Percentiles rank a stretch among this genome's conserved stretches.
Evolutionary conservation across 2,329 filamentous ascomycete genomes (phyloP).

Genomic region (Curvularia sp.): DNA sequence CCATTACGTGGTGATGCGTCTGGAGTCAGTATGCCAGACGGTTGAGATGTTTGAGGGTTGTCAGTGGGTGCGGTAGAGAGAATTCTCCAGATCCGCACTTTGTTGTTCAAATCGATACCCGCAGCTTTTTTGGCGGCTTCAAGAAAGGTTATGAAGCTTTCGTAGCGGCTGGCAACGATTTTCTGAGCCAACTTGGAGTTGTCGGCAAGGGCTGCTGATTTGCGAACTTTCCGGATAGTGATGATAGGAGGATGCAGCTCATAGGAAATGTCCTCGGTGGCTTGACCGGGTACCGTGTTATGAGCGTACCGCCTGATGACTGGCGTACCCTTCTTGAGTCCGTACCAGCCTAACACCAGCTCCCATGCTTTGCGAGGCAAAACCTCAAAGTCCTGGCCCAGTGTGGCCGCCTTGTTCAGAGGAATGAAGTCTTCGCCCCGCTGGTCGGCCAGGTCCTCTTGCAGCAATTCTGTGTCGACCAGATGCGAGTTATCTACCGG

Average conservation of each 20-base stretch:
- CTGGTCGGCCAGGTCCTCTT: conserved; percentile 43
- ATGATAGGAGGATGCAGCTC: conserved; percentile 87
- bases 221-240: conserved; percentile 79
- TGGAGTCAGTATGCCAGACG: conserved; percentile 54
- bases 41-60: conserved; percentile 36
- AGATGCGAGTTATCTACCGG: conserved; percentile 89
- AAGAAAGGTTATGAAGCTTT: conserved; percentile 76
- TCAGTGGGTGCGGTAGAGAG: conserved; percentile 54
- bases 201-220: conserved; percentile 67
- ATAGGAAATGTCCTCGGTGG: conserved; percentile 72
- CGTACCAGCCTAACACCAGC: conserved; percentile 82
- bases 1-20: conserved; percentile 54
- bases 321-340: conserved; percentile 70
- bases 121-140: conserved; percentile 73
- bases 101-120: conserved; percentile 71
- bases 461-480: conserved; percentile 37
- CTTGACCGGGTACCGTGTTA: conserved; percentile 70
- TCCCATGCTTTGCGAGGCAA: conserved; percentile 84
- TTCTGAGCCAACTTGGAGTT: conserved; percentile 67
- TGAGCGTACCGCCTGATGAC: conserved; percentile 79
- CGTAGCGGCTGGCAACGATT: conserved; percentile 74
- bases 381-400: conserved; percentile 75
- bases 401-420: conserved; percentile 69
- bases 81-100: conserved; percentile 79
- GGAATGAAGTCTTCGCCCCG: conserved; percentile 68